Percentiles rank a stretch among this genome's conserved stretches.
phyloP scores from a whole-genome alignment of 345 rosid genomes.

The Anacardium occidentale region DNA sequence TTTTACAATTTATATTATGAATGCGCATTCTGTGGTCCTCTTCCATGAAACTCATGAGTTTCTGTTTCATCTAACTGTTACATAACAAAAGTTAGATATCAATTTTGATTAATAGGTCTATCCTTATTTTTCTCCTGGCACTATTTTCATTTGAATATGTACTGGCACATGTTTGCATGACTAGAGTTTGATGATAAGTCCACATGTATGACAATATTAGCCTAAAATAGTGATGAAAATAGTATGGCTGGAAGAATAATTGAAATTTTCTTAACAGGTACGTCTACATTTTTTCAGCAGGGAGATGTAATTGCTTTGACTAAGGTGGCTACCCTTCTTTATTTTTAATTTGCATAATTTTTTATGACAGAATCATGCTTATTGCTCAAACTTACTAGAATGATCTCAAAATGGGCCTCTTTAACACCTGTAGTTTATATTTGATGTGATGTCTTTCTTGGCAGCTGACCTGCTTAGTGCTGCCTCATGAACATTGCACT shows the following conservation, averaged over 20 bases:
- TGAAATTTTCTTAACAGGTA: conserved; percentile 44
- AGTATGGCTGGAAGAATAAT: conserved; percentile 2
- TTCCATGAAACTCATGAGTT: no score
- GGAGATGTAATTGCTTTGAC: conserved; percentile 76
- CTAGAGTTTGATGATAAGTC: background rate
- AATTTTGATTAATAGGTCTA: background rate
- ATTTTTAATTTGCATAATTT: background rate
- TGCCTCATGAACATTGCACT: conserved; percentile 60
- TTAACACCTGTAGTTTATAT: conserved; percentile 1
- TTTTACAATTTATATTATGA: no score
- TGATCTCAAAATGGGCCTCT: conserved; percentile 3
- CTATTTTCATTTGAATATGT: background rate
- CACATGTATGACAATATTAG: background rate
- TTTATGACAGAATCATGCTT: background rate
- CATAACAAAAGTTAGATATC: background rate
- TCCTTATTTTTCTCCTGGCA: background rate
- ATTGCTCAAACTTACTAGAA: conserved; percentile 8
- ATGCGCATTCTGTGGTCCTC: no score
- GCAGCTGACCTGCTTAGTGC: conserved; percentile 81
- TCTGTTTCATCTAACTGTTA: no score
- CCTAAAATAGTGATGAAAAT: conserved; percentile 7
- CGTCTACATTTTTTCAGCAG: conserved; percentile 46
- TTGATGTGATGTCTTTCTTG: conserved; percentile 7
- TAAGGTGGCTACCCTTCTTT: conserved; percentile 45
- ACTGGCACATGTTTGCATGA: background rate